Evolutionary conservation across 306 rosid species (phyloP).

Genomic region (Vigna mungo): DNA sequence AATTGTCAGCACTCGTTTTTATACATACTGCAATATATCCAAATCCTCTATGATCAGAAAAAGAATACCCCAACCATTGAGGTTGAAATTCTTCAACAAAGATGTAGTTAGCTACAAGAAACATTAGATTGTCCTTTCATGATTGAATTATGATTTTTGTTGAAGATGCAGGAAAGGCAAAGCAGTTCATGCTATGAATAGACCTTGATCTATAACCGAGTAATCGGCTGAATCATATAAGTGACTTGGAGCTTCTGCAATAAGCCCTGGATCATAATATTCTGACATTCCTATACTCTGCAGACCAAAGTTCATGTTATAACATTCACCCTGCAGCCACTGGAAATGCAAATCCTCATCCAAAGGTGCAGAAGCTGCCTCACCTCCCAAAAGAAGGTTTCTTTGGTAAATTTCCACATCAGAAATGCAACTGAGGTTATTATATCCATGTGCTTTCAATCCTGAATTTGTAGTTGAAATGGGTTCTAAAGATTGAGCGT

Average conservation of each 20-base stretch:
- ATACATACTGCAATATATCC: slow-evolving; percentile 61
- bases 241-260: slow-evolving; percentile 63
- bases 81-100: slow-evolving; percentile 48
- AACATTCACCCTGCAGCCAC: slow-evolving; percentile 62
- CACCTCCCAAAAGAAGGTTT: slow-evolving; percentile 58
- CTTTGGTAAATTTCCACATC: slow-evolving; percentile 61
- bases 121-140: slow-evolving; percentile 51
- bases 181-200: slow-evolving; percentile 67
- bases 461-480: slow-evolving; percentile 52
- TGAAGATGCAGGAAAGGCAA: slow-evolving; percentile 42
- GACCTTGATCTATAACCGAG: slow-evolving; percentile 73
- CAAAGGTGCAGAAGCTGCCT: slow-evolving; percentile 54
- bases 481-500: slow-evolving; percentile 58
- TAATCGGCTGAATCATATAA: slow-evolving; percentile 73
- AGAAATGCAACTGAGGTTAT: slow-evolving; percentile 55
- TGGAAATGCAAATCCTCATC: slow-evolving; percentile 67
- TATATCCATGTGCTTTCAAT: slow-evolving; percentile 61
- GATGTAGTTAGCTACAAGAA: slow-evolving; percentile 47
- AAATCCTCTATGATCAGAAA: slow-evolving; percentile 63
- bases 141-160: slow-evolving; percentile 30
- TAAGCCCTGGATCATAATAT: slow-evolving; percentile 63
- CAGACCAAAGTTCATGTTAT: slow-evolving; percentile 59
- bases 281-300: slow-evolving; percentile 63
- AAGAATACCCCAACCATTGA: slow-evolving; percentile 58
- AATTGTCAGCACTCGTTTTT: slow-evolving; percentile 58